These are phyloP conservation scores for Penicillium sp. DNA, from an alignment of 2,329 filamentous ascomycete species.

Conservation along the genomic window DNA sequence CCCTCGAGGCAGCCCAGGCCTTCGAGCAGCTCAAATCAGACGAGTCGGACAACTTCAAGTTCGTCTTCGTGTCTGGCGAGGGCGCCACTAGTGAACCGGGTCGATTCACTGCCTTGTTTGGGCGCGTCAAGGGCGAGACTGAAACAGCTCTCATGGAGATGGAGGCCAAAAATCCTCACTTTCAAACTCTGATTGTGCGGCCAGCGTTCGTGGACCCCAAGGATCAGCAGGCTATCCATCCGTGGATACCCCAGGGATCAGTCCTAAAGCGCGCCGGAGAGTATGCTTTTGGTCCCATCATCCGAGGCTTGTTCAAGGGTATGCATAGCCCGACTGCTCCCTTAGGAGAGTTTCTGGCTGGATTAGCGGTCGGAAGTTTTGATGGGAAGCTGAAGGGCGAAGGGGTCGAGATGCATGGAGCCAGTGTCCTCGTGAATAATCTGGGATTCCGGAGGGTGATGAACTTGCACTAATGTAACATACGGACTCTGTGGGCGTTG, in stretches of 20 bases:
- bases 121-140: conserved; percentile 66
- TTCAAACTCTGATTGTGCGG: conserved; percentile 60
- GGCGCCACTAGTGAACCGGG: conserved; percentile 49
- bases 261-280: conserved; percentile 30
- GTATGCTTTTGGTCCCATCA: conserved; percentile 21
- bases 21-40: conserved; percentile 57
- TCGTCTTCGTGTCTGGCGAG: conserved; percentile 68
- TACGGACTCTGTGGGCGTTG: not conserved
- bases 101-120: conserved; percentile 59
- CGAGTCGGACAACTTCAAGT: conserved; percentile 54
- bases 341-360: conserved; percentile 51
- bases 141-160: conserved; percentile 62
- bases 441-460: conserved; percentile 19
- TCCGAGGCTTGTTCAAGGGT: conserved; percentile 20
- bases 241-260: conserved; percentile 28
- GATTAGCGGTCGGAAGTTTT: conserved; percentile 43
- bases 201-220: conserved; percentile 61
- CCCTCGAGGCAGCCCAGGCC: conserved; percentile 63
- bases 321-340: conserved; percentile 48
- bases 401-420: conserved; percentile 15
- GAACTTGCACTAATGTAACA: conserved; percentile 3
- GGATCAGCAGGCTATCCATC: conserved; percentile 43
- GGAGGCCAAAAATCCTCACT: conserved; percentile 38
- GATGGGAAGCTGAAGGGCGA: conserved; percentile 14
- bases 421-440: conserved; percentile 18